phyloP scores from a whole-genome alignment of 768 basidiomycete species.

The Trametes coccinea region DNA sequence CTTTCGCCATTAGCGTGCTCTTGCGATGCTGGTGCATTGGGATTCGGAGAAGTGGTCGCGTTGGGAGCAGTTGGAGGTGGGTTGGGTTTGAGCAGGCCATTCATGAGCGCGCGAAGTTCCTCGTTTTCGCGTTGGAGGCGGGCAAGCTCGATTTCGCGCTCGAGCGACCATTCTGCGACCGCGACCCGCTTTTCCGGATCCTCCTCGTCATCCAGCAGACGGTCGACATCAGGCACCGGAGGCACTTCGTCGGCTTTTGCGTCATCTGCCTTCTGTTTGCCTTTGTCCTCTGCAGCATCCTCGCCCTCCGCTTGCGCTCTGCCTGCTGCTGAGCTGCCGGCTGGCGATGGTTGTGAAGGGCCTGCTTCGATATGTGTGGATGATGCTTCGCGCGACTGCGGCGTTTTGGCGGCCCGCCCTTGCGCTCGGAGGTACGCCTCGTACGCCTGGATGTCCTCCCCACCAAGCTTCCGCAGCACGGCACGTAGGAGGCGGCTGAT shows the following conservation, averaged over 20 bases:
- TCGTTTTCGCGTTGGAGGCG: constrained; percentile 88
- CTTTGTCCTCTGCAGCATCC: neutral
- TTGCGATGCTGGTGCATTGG: neutral
- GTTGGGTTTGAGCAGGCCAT: constrained; percentile 15
- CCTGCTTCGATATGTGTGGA: neutral
- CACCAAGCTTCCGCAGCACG: constrained; percentile 66
- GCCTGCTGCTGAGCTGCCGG: neutral
- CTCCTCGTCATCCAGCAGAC: constrained; percentile 25
- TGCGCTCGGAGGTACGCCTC: constrained; percentile 18
- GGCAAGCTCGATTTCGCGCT: constrained; percentile 88
- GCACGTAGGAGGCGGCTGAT: constrained; percentile 70
- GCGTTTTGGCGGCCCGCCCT: neutral
- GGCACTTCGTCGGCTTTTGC: neutral
- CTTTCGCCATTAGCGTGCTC: neutral
- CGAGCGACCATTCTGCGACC: constrained; percentile 73
- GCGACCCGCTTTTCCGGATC: constrained; percentile 36
- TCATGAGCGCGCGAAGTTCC: constrained; percentile 68
- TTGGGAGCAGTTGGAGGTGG: neutral
- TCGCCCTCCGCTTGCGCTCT: neutral
- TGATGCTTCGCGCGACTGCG: constrained; percentile 9
- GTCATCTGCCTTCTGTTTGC: constrained; percentile 15
- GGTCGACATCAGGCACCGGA: constrained; percentile 1
- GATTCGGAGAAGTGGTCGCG: neutral
- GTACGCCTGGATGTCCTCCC: constrained; percentile 49
- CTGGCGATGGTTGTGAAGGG: neutral